Evolutionary conservation across 2,329 filamentous ascomycete species (phyloP).

Genomic region (Arthrobotrys musiformis): DNA sequence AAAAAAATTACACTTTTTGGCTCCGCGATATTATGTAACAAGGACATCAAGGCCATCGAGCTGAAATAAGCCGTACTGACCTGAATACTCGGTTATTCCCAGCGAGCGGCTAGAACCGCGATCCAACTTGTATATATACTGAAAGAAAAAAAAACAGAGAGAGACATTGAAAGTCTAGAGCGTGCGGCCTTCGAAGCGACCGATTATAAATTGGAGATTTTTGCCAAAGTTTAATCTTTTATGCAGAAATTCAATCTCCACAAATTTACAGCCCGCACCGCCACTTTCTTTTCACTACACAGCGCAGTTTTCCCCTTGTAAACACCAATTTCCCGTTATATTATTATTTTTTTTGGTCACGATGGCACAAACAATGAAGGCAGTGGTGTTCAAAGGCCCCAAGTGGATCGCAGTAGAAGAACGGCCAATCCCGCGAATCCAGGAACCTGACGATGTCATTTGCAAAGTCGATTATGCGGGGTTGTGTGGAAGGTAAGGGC

Average conservation of each 20-base stretch:
- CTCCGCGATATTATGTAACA: constrained; percentile 8
- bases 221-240: constrained; percentile 22
- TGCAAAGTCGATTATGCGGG: constrained; percentile 85
- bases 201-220: constrained; percentile 6
- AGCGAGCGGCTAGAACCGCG: constrained; percentile 4
- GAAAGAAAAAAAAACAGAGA: too few relatives aligned
- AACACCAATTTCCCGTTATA: constrained; percentile 18
- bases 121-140: background rate
- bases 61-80: constrained; percentile 42
- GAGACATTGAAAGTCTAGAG: background rate
- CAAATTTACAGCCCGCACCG: constrained; percentile 17
- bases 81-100: constrained; percentile 3
- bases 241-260: constrained; percentile 31
- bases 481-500: constrained; percentile 85
- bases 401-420: constrained; percentile 80
- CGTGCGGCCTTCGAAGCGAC: background rate
- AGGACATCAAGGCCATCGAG: background rate
- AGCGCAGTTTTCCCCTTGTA: too few relatives aligned
- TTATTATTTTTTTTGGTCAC: constrained; percentile 18
- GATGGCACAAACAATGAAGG: constrained; percentile 75
- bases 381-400: constrained; percentile 85
- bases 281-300: background rate
- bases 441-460: constrained; percentile 78
- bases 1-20: too few relatives aligned
- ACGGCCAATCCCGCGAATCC: constrained; percentile 78